These are phyloP conservation scores for Chalaropsis thielavioides DNA, from an alignment of 2,329 filamentous ascomycete genomes.

Conservation along the genomic window DNA sequence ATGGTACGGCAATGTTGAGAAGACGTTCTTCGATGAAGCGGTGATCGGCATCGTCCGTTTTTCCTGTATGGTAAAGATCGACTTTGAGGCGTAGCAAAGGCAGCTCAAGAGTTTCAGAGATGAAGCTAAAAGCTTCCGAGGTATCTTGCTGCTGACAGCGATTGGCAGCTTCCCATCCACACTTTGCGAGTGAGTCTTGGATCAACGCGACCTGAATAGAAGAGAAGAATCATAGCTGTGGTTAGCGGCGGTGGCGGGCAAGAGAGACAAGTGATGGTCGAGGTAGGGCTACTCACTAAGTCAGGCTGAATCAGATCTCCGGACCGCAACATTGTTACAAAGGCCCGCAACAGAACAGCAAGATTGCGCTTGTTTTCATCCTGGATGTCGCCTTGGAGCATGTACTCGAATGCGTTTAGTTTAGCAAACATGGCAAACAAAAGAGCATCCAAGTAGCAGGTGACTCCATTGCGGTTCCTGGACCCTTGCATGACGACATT, in stretches of 20 bases:
- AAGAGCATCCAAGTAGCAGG: conserved; percentile 86
- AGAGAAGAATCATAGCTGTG: not conserved
- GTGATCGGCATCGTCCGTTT: conserved; percentile 75
- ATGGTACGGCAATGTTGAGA: conserved; percentile 79
- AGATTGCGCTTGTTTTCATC: conserved; percentile 59
- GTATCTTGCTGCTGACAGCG: conserved; percentile 78
- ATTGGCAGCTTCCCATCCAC: conserved; percentile 75
- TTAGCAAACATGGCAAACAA: conserved; percentile 93
- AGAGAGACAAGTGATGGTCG: no score
- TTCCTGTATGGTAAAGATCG: conserved; percentile 85
- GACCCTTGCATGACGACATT: conserved; percentile 64
- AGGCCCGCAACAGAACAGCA: conserved; percentile 65
- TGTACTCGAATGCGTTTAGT: conserved; percentile 80
- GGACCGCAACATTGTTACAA: conserved; percentile 81
- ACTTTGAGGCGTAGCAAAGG: conserved; percentile 83
- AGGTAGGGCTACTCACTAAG: conserved; percentile 42
- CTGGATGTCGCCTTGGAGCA: conserved; percentile 63
- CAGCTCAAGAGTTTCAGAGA: conserved; percentile 76
- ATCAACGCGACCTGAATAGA: conserved; percentile 59
- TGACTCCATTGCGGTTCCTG: conserved; percentile 70
- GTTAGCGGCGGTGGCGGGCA: not conserved
- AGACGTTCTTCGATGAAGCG: conserved; percentile 87
- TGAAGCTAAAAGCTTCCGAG: conserved; percentile 89
- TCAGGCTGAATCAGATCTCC: conserved; percentile 77
- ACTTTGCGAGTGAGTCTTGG: conserved; percentile 67